phyloP scores from a whole-genome alignment of 257 asterid species.

The Striga asiatica region DNA sequence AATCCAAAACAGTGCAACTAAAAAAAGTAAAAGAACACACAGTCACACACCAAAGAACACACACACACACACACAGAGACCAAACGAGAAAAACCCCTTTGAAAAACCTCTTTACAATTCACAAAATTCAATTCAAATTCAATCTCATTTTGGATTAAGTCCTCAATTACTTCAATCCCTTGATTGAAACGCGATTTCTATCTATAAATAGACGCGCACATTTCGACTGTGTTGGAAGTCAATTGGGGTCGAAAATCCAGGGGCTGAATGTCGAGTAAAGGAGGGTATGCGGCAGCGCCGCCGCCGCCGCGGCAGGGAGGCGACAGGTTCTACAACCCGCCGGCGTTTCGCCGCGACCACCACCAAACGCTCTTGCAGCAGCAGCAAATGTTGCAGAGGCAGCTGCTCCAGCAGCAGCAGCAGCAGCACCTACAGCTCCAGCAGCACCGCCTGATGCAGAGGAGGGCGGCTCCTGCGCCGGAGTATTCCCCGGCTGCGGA shows the following conservation, averaged over 20 bases:
- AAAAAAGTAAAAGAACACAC: conserved; percentile 13
- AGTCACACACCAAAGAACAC: conserved; percentile 8
- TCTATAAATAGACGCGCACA: conserved; percentile 17
- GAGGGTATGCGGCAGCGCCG: conserved; percentile 44
- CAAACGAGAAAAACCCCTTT: conserved; percentile 19
- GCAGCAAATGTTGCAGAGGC: conserved; percentile 24
- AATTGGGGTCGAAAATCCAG: conserved; percentile 2
- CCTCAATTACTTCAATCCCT: conserved; percentile 14
- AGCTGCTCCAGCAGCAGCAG: conserved; percentile 21
- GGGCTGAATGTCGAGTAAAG: conserved; percentile 48
- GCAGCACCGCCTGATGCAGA: conserved; percentile 21
- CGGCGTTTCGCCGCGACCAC: conserved; percentile 43
- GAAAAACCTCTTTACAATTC: conserved; percentile 25
- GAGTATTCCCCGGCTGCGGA: conserved; percentile 22
- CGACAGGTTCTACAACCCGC: conserved; percentile 50
- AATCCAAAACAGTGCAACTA: conserved; percentile 19
- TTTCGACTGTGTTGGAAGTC: conserved; percentile 4
- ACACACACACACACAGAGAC: conserved; percentile 7
- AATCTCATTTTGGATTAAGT: conserved; percentile 17
- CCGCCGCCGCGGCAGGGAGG: conserved; percentile 37
- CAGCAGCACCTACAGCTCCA: conserved; percentile 7
- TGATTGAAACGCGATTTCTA: conserved; percentile 10
- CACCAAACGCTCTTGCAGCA: conserved; percentile 34
- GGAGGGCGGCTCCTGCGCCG: conserved; percentile 23
- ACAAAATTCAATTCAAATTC: conserved; percentile 31